Base-by-base conservation (phyloP, 192 early-diverging fungal species). In the Coemansia sp. region DNA sequence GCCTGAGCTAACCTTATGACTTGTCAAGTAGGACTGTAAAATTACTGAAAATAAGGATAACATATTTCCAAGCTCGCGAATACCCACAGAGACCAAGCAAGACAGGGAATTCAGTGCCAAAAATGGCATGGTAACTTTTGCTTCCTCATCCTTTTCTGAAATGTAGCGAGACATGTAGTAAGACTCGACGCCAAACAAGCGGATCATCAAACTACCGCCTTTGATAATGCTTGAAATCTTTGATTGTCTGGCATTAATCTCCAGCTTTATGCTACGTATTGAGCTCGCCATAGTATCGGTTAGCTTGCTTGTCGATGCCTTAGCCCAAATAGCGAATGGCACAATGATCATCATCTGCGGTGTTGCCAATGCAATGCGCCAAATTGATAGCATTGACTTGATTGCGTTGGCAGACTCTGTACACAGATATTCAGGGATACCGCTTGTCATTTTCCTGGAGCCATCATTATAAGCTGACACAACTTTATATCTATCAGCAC, bases 71-170 rank as follows among this genome's bases (percentile, higher is more conserved):
- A 32, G 23, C 62, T 74, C 37, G 87, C 41, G 51, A 87, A 93
- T n/a, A 69, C 37, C 0, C 78, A 70, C 17, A 78, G 7, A 74
- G 36, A 89, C 44, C 1, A 82, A 50, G 27, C 88, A 85, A 17
- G 87, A 62, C 4, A 91, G 87, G 48, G 87, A 73, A 1, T 81
- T 85, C 7, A 93, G 74, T 85, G 87, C 88, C 17, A 84, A 68
- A 2, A 48, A 84, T 51, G 63, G 39, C 11, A 41, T 14, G 12
- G 11, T 15, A 41, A 41, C 39, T 41, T 41, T 41, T 41, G 4
- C 39, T 15, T 4, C 39, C 12, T 41, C 14, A 14, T 41, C 39
- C 39, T 41, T 41, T 41, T 41, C 39, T 41, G 14, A 15, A 15
- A 41, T 11, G 12, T 41, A 41, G 12, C 39, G 39, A 41, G 39